Evolutionary conservation across 2,329 filamentous ascomycete genomes (phyloP), one percentile per base, ranked within the genome.

Genomic region (Microdochium nivale): DNA sequence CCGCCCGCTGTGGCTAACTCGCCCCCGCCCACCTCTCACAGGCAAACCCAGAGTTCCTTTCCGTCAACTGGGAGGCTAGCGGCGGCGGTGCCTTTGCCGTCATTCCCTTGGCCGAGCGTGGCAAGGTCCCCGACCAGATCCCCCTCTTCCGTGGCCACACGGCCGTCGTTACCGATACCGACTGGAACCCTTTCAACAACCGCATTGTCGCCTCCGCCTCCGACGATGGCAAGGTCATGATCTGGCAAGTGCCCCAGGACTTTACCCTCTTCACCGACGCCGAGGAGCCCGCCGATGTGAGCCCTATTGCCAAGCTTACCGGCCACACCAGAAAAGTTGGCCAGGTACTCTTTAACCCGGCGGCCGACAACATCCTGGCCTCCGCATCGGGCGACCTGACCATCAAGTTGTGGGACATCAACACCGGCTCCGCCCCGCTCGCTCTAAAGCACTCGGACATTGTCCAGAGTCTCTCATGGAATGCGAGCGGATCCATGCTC

Each of bases 151-250:
- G 94, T 61, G 94, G 94, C 54, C 94, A 99, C 71, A 99, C 94
- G 44, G 90, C 90, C 49, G 85, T 92, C 54, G 94, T 99, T 49
- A 81, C 99, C 65, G 94, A 99, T 71, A 97, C 92, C 59, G 94
- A 99, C 76, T 99, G 92, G 92, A 92, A 90, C 69, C 94, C 94
- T 23, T 97, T 97, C 76, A 90, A 99, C 73, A 92, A 99, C 69
- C 85, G 82, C 55, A 73, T 99, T 62, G 84, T 99, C 65, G 90
- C 92, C 19, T 99, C 94, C 48, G 91, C 87, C 53, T 96, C 92
- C 50, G 94, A 99, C 66, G 94, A 99, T 71, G 92, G 87, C 68
- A 97, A 96, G 79, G 86, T 97, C 62, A 95, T 95, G 67, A 79
- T 99, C 64, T 99, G 94, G 92, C 81, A 91, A 73, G 92, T 99